These are phyloP conservation scores for Stereum hirsutum DNA, from an alignment of 1,284 basidiomycete species.

Conservation along the genomic window DNA sequence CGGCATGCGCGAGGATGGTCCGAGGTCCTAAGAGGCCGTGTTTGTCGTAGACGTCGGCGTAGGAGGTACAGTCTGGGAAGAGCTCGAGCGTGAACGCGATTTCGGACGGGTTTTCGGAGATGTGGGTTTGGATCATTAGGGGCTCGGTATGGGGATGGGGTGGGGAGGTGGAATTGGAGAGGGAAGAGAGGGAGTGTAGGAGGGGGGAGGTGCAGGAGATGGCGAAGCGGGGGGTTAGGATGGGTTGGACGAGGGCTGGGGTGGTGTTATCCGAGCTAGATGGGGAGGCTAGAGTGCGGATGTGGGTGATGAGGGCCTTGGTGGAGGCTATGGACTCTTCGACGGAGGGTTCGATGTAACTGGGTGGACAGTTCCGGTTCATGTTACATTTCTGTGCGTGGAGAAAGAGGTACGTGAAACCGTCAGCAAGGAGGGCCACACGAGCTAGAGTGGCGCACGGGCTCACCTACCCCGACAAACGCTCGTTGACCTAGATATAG, in stretches of 20 bases:
- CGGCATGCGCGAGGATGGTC: slow-evolving; percentile 88
- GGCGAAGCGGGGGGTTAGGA: slow-evolving; percentile 93
- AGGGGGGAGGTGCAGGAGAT: slow-evolving; percentile 83
- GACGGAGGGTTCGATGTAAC: slow-evolving; percentile 67
- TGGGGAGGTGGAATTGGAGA: slow-evolving; percentile 46
- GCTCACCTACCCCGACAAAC: slow-evolving; percentile 62
- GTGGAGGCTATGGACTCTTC: slow-evolving; percentile 54
- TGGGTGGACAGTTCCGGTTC: slow-evolving; percentile 66
- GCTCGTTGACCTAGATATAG: slow-evolving; percentile 88
- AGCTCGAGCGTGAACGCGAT: slow-evolving; percentile 56
- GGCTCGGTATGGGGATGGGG: too few species aligned
- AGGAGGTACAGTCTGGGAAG: slow-evolving; percentile 54
- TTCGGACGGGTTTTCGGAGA: slow-evolving; percentile 81
- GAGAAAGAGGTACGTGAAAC: slow-evolving; percentile 3
- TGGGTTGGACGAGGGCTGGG: slow-evolving; percentile 70
- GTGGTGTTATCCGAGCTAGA: slow-evolving; percentile 9
- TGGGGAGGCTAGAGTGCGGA: slow-evolving; percentile 37
- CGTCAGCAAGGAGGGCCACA: neutral
- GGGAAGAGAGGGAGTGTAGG: slow-evolving; percentile 51
- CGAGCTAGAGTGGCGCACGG: slow-evolving; percentile 2
- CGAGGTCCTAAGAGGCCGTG: slow-evolving; percentile 70
- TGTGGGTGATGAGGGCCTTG: slow-evolving; percentile 57
- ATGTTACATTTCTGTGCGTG: slow-evolving; percentile 83
- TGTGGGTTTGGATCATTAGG: slow-evolving; percentile 87
- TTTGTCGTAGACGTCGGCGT: slow-evolving; percentile 78